phyloP scores from a whole-genome alignment of 2,329 filamentous ascomycete species.

The Aureobasidium sp. region DNA sequence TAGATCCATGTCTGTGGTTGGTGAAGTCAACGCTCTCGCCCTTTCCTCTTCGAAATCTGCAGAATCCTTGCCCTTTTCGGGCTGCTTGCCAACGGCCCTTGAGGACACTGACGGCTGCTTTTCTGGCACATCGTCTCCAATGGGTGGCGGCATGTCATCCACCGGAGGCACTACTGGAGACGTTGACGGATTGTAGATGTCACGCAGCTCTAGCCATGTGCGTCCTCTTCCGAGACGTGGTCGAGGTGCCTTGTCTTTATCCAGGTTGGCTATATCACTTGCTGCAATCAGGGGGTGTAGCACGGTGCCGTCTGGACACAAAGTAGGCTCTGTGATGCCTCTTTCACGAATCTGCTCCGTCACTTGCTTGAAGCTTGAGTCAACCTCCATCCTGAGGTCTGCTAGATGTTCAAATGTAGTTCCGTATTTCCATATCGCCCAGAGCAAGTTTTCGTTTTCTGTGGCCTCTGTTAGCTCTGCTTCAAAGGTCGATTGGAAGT shows the following conservation, averaged over 20 bases:
- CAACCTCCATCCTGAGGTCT: constrained; percentile 10
- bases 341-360: constrained; percentile 9
- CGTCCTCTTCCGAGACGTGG: constrained; percentile 19
- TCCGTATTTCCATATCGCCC: constrained; percentile 17
- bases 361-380: constrained; percentile 12
- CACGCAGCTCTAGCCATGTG: constrained; percentile 21
- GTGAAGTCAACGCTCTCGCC: constrained; percentile 30
- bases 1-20: constrained; percentile 52
- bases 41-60: constrained; percentile 49
- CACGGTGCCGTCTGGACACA: constrained; percentile 12
- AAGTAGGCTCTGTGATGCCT: constrained; percentile 7
- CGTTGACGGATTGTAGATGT: constrained; percentile 63
- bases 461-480: neutral
- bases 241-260: constrained; percentile 9
- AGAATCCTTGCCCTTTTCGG: constrained; percentile 58
- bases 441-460: constrained; percentile 19
- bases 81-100: constrained; percentile 94
- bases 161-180: constrained; percentile 62
- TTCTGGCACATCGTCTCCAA: constrained; percentile 31
- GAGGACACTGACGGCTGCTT: constrained; percentile 75
- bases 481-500: neutral
- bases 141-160: neutral
- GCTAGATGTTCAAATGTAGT: constrained; percentile 13
- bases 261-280: constrained; percentile 2
- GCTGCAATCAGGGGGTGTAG: constrained; percentile 8